phyloP scores from a whole-genome alignment of 1,284 basidiomycete species.

The Boletus semigastroideus region DNA sequence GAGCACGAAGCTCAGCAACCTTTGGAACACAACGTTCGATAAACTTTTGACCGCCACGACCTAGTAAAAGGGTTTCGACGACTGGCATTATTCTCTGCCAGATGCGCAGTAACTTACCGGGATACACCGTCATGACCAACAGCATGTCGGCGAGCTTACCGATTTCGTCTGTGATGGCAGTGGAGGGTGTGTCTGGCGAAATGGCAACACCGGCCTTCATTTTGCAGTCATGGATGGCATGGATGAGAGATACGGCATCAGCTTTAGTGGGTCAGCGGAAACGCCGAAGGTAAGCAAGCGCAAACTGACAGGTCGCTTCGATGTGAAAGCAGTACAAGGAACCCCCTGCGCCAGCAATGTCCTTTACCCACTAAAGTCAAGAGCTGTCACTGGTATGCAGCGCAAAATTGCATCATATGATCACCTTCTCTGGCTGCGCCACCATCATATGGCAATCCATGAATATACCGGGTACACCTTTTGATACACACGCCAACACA shows the following conservation, averaged over 20 bases:
- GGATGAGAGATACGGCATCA: conserved; percentile 73
- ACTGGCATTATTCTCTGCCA: background rate
- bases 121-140: conserved; percentile 97
- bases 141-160: conserved; percentile 86
- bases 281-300: conserved; percentile 2
- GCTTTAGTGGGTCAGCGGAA: conserved; percentile 42
- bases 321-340: conserved; percentile 96
- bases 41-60: conserved; percentile 96
- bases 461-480: conserved; percentile 91
- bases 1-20: conserved; percentile 85
- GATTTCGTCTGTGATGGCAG: conserved; percentile 81
- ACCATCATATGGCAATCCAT: conserved; percentile 99
- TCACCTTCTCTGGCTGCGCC: conserved; percentile 84
- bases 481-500: conserved; percentile 84
- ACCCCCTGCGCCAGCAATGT: conserved; percentile 94
- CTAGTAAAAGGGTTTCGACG: conserved; percentile 37
- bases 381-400: background rate
- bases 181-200: conserved; percentile 88
- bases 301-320: conserved; percentile 83
- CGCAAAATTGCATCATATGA: background rate
- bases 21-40: conserved; percentile 91
- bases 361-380: conserved; percentile 83
- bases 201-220: conserved; percentile 96
- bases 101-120: conserved; percentile 47
- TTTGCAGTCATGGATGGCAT: conserved; percentile 67